Conservation (phyloP, 352 stramenopile genomes). For the Blastocystis sp. region DNA sequence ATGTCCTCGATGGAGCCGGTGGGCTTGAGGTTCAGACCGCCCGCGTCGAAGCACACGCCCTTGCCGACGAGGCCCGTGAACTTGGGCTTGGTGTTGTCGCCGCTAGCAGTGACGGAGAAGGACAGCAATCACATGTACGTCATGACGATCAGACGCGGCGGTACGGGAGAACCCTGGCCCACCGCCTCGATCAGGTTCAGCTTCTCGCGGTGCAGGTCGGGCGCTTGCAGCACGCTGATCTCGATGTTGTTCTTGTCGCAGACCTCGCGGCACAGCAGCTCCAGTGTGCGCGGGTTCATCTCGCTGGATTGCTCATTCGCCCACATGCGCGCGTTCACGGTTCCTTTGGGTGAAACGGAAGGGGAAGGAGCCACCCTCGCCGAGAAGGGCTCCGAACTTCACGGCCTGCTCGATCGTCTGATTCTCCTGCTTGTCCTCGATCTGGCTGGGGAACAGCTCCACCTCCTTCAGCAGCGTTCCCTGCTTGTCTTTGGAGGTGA, state of each 20-base stretch:
- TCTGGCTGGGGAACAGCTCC: conserved; percentile 28
- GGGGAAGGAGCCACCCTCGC: neutral
- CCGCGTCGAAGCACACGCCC: conserved; percentile 88
- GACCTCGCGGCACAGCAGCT: conserved; percentile 53
- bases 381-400: conserved; percentile 42
- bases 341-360: neutral
- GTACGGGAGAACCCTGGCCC: conserved; percentile 77
- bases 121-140: conserved; percentile 74
- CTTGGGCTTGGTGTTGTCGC: conserved; percentile 70
- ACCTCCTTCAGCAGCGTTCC: conserved; percentile 54
- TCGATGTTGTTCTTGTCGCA: conserved; percentile 75
- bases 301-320: conserved; percentile 67
- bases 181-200: conserved; percentile 83
- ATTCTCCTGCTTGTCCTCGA: neutral
- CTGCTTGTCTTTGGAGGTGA: conserved; percentile 59
- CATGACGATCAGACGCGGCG: conserved; percentile 81
- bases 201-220: conserved; percentile 78
- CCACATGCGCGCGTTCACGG: conserved; percentile 54
- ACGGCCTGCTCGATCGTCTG: conserved; percentile 24
- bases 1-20: conserved; percentile 85
- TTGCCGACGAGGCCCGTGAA: conserved; percentile 86
- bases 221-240: conserved; percentile 78
- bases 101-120: neutral
- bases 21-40: conserved; percentile 89
- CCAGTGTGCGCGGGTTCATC: conserved; percentile 40